Percentiles rank a stretch among this genome's conserved stretches.
These are phyloP conservation scores for Mrakia gelida DNA, from an alignment of 768 basidiomycete species.

Conservation along the genomic window DNA sequence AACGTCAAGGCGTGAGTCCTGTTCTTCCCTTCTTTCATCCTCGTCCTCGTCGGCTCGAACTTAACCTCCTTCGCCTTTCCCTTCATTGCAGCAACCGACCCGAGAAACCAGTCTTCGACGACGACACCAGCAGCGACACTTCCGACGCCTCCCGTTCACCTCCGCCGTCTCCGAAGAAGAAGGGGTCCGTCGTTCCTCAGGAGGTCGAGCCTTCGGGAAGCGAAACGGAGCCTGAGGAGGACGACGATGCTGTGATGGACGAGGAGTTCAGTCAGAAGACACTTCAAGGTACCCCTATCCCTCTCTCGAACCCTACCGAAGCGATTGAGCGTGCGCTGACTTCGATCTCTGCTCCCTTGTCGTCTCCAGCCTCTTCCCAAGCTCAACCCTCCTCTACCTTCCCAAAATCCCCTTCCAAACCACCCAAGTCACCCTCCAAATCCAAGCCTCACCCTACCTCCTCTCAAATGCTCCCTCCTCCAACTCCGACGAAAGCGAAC, in stretches of 20 bases:
- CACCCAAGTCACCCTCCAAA: not conserved
- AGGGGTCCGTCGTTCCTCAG: not conserved
- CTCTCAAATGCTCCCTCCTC: not conserved
- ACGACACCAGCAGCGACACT: not conserved
- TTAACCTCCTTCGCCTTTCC: not conserved
- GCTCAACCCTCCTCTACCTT: not conserved
- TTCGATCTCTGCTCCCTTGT: not conserved
- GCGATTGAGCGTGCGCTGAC: not conserved
- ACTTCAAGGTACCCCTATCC: not conserved
- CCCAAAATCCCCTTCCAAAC: not conserved
- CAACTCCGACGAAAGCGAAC: not conserved
- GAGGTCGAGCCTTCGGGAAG: not conserved
- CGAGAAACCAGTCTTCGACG: not conserved
- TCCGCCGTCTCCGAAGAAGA: not conserved
- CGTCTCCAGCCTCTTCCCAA: not conserved
- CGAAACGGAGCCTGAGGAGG: not conserved
- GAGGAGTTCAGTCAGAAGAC: conserved; percentile 3
- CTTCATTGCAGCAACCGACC: not conserved
- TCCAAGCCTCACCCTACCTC: not conserved
- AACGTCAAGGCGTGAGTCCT: conserved; percentile 4
- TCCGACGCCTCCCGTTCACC: not conserved
- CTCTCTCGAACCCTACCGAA: not conserved
- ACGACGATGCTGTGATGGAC: not conserved
- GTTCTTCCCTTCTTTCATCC: no score
- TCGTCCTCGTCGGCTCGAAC: not conserved